Evolutionary conservation across 306 rosid genomes (phyloP), one percentile per base, ranked within the genome.

Genomic region (Vigna trinervia): DNA sequence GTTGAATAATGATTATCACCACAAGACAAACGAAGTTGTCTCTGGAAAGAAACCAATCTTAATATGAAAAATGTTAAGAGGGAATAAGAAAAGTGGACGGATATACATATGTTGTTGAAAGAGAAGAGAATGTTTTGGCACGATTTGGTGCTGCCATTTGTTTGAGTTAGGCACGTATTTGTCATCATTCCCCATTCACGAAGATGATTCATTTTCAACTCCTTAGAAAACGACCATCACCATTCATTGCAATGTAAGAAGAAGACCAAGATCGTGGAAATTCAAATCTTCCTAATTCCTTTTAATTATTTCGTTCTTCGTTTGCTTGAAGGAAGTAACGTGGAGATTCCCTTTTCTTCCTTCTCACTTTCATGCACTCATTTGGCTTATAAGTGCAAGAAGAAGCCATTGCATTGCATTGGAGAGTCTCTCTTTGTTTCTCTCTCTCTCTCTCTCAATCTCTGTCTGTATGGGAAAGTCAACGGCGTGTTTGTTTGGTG

Each of bases 401-500:
- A 69, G 22, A 84, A 77, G 20, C 72, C 71, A 47, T 79, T 71
- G 78, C 73, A 72, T 60, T 60, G 78, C 73, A 72, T 60, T 60
- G 66, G 59, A 79, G 65, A 57, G 39, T 39, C 5, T 8, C 13
- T 74, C 60, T 54, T 5, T 26, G 5, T 74, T 4, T 52, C 39
- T 51, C 52, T 26, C 28, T 26, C 28, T 23, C 12, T 58, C 5
- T 70, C n/a, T 58, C 48, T 67, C 23, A 43, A 5, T 69, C 46
- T 80, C 71, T 68, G 38, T 65, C 22, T 66, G 39, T 19, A 81
- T 87, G 88, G 78, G 45, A 74, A 85, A 71, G 89, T 65, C 82
- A 78, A 84, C 72, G 87, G 62, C 69, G 53, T 83, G 76, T 85
- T 78, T 80, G 79, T 83, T 59, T 69, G 53, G 46, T 45, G 84